Percentiles rank a stretch among this genome's conserved stretches.
Evolutionary conservation across 768 basidiomycete genomes (phyloP).

Genomic region (Krasilnikovozyma curviuscula): DNA sequence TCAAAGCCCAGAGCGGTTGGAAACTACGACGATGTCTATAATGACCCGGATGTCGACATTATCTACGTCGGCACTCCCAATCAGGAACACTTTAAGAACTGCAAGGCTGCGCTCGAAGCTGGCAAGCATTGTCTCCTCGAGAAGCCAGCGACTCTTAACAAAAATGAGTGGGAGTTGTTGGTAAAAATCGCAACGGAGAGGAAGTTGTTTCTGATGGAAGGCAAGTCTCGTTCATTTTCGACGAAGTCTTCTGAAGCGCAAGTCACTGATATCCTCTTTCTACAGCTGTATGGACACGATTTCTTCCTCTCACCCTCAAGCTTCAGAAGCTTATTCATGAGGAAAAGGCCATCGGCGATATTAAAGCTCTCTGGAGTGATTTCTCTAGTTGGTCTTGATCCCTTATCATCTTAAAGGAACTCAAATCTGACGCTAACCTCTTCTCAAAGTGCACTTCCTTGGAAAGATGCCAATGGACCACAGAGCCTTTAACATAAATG

Average conservation of each 20-base stretch:
- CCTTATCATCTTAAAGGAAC: too few relatives aligned
- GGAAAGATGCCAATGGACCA: constrained; percentile 16
- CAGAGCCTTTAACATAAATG: constrained; percentile 18
- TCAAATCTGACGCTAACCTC: too few relatives aligned
- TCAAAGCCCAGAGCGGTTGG: constrained; percentile 17
- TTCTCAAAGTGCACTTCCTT: constrained; percentile 19
- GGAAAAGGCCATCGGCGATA: constrained; percentile 21
- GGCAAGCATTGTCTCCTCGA: constrained; percentile 26
- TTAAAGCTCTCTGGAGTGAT: constrained; percentile 20
- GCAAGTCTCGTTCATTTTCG: constrained; percentile 7
- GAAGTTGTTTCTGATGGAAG: constrained; percentile 27
- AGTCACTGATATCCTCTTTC: neutral
- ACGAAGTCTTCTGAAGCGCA: neutral
- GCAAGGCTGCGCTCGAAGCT: constrained; percentile 19
- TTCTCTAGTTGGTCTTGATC: too few relatives aligned
- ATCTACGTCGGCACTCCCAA: constrained; percentile 27
- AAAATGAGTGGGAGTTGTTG: constrained; percentile 19
- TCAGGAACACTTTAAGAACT: constrained; percentile 21
- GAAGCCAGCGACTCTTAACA: constrained; percentile 25
- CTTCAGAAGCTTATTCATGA: constrained; percentile 20
- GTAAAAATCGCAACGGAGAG: constrained; percentile 22
- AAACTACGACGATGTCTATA: constrained; percentile 20
- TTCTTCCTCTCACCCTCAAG: constrained; percentile 21
- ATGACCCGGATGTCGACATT: constrained; percentile 21
- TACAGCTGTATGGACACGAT: constrained; percentile 25